Percentiles rank a stretch among this genome's conserved stretches.
phyloP scores from a whole-genome alignment of 805 yeast species.

The Hanseniaspora jakobsenii region DNA sequence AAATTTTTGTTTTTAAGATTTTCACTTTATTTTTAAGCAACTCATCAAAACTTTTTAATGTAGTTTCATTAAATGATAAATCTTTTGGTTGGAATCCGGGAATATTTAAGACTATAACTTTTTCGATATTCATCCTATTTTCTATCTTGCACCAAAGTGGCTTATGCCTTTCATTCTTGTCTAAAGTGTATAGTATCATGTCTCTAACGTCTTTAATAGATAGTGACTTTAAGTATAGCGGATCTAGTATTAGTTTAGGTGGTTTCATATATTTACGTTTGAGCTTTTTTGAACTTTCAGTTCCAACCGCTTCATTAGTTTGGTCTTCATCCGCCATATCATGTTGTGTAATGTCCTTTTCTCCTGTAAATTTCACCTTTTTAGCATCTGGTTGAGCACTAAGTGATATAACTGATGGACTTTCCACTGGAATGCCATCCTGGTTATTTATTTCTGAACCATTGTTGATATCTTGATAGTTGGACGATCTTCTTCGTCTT shows the following conservation, averaged over 20 bases:
- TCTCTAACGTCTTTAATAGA: constrained; percentile 36
- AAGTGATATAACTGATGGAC: too few species aligned
- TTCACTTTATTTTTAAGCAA: constrained; percentile 8
- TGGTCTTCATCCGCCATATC: not conserved
- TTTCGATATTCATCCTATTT: constrained; percentile 39
- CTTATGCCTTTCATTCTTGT: constrained; percentile 29
- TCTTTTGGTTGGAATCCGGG: constrained; percentile 50
- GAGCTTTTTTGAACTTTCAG: constrained; percentile 21
- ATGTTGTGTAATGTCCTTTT: not conserved
- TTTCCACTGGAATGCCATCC: too few species aligned
- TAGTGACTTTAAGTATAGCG: constrained; percentile 22
- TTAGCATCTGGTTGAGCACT: not conserved
- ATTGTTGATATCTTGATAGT: constrained; percentile 2
- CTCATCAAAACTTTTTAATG: constrained; percentile 9
- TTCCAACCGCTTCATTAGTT: not conserved
- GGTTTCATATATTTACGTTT: constrained; percentile 26
- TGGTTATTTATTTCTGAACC: too few species aligned
- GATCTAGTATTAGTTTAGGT: constrained; percentile 29
- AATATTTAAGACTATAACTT: constrained; percentile 45
- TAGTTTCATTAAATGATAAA: constrained; percentile 18
- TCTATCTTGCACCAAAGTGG: constrained; percentile 41
- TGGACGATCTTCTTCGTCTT: constrained; percentile 15
- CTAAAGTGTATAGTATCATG: constrained; percentile 33
- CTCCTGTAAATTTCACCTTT: not conserved
- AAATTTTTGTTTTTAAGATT: not conserved